Conservation (phyloP, 2,329 filamentous ascomycete genomes). For the Dryadomyces quercus-mongolicae region DNA sequence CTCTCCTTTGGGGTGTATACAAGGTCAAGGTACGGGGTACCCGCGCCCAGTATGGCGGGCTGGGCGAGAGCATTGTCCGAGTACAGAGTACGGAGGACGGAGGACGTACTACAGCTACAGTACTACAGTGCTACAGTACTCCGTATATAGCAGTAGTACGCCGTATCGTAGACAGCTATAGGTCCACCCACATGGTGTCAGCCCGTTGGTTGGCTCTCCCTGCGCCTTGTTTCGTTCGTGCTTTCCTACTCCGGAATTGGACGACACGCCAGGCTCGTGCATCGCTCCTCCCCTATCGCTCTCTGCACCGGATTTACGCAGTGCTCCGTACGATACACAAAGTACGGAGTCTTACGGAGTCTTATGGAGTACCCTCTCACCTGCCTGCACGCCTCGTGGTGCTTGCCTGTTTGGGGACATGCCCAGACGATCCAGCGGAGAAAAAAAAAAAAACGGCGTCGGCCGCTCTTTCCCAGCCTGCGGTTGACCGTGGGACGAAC, state of each 20-base stretch:
- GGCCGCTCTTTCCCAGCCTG: not conserved
- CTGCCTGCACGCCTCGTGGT: not conserved
- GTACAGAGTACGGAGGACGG: too few species aligned
- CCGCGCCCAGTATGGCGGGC: not conserved
- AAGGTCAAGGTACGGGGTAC: not conserved
- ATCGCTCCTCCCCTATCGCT: not conserved
- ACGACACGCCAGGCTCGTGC: not conserved
- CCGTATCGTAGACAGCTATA: not conserved
- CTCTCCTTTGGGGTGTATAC: not conserved
- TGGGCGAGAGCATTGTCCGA: too few species aligned
- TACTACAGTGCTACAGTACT: too few species aligned
- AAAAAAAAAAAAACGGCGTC: not conserved
- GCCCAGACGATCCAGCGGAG: not conserved
- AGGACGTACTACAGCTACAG: too few species aligned
- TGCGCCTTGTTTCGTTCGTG: too few species aligned
- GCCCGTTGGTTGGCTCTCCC: too few species aligned
- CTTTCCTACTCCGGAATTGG: too few species aligned
- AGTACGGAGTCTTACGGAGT: too few species aligned
- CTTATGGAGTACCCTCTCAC: too few species aligned
- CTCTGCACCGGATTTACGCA: not conserved
- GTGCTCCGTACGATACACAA: too few species aligned
- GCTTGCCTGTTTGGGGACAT: not conserved
- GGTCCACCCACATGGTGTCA: too few species aligned
- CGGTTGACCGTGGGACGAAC: not conserved
- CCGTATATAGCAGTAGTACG: not conserved